Conservation (phyloP, 2,329 filamentous ascomycete genomes). For the Ophioceras dolichostomum region DNA sequence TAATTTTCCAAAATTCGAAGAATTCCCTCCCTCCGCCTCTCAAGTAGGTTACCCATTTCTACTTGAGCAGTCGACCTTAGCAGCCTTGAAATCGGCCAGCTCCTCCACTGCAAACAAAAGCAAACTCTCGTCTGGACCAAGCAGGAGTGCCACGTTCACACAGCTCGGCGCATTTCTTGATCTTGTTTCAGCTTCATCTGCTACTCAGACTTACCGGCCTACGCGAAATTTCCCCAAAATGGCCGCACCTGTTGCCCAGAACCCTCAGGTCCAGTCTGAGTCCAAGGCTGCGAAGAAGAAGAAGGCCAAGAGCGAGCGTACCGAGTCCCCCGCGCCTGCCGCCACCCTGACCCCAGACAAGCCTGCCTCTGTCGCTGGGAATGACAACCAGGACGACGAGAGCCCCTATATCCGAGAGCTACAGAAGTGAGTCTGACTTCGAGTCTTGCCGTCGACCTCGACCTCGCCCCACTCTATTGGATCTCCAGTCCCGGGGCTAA, state of each 20-base stretch:
- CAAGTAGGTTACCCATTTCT: too few species aligned
- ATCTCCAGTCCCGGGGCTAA: too few species aligned
- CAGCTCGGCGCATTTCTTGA: background rate
- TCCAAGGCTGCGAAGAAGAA: slow-evolving; percentile 60
- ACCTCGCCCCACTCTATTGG: too few species aligned
- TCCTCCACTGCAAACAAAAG: background rate
- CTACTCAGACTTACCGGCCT: slow-evolving; percentile 3
- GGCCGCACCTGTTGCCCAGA: slow-evolving; percentile 52
- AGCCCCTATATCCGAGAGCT: slow-evolving; percentile 77
- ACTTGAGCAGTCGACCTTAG: too few species aligned
- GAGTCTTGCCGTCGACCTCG: too few species aligned
- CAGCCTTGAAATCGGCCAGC: too few species aligned
- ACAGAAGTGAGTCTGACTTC: slow-evolving; percentile 74
- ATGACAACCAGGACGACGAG: slow-evolving; percentile 51
- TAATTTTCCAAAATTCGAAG: too few species aligned
- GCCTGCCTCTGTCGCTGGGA: slow-evolving; percentile 29
- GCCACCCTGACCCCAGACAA: slow-evolving; percentile 34
- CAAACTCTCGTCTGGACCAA: background rate
- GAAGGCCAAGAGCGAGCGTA: slow-evolving; percentile 44
- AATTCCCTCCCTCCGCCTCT: too few species aligned
- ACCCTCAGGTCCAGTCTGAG: slow-evolving; percentile 47
- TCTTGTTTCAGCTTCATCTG: slow-evolving; percentile 2
- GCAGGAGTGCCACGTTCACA: background rate
- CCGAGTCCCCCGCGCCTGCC: slow-evolving; percentile 42
- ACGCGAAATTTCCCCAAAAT: slow-evolving; percentile 31